Percentiles rank a stretch among this genome's conserved stretches.
Conservation (phyloP, 2,329 filamentous ascomycete species). For the Microascus cirrosus region DNA sequence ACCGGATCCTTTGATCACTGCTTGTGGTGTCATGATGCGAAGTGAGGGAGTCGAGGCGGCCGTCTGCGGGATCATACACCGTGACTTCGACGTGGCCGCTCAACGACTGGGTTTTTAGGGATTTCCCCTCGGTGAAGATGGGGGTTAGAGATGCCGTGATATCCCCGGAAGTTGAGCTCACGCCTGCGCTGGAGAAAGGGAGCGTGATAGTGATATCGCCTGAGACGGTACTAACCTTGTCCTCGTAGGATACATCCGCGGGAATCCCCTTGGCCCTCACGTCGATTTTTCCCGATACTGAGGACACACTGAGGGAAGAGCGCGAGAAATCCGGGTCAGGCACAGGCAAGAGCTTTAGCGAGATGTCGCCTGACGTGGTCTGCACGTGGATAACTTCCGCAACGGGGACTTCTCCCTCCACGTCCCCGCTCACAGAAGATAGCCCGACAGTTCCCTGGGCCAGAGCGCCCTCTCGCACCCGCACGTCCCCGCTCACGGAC, state of each 20-base stretch:
- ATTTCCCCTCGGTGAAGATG: constrained; percentile 20
- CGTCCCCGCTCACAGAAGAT: constrained; percentile 18
- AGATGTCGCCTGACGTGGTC: constrained; percentile 31
- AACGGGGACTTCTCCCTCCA: constrained; percentile 30
- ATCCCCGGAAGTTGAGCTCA: constrained; percentile 28
- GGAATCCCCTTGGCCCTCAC: constrained; percentile 26
- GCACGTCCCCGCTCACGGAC: constrained; percentile 26
- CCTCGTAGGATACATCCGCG: constrained; percentile 34
- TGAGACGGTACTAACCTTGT: constrained; percentile 30
- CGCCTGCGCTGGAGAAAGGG: constrained; percentile 23
- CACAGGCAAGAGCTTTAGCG: constrained; percentile 26
- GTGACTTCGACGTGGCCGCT: constrained; percentile 27
- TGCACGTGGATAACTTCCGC: constrained; percentile 34
- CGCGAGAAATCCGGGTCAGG: constrained; percentile 20
- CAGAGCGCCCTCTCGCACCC: constrained; percentile 15
- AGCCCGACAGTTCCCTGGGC: constrained; percentile 5
- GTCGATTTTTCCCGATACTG: constrained; percentile 30
- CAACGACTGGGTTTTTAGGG: constrained; percentile 25
- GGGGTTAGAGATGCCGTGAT: constrained; percentile 29
- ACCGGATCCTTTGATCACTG: constrained; percentile 28
- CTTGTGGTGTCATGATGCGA: constrained; percentile 32
- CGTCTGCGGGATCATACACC: constrained; percentile 27
- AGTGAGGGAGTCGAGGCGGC: constrained; percentile 5
- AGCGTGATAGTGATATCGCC: constrained; percentile 28
- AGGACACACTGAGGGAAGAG: constrained; percentile 27